These are phyloP conservation scores for Gamsiella multidivaricata DNA, from an alignment of 192 early-diverging fungal genomes.

Conservation along the genomic window DNA sequence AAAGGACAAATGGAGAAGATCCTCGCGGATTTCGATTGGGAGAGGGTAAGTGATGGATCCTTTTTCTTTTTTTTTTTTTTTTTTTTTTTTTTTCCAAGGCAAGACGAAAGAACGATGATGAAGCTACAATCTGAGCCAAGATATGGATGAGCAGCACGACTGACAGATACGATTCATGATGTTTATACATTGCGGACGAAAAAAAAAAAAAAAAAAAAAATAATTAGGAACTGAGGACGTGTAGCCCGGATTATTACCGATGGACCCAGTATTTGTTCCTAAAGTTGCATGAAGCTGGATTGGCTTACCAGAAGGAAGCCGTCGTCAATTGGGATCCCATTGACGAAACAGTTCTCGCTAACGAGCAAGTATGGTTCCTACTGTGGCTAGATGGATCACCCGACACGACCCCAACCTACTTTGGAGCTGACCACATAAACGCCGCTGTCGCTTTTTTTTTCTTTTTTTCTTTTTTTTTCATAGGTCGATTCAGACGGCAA, in stretches of 20 bases:
- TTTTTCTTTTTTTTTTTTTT: no score
- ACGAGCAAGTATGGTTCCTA: constrained; percentile 93
- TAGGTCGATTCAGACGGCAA: constrained; percentile 86
- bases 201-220: neutral
- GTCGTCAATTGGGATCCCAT: constrained; percentile 98
- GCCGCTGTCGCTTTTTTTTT: neutral
- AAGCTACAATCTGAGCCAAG: no score
- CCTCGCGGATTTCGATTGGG: constrained; percentile 91
- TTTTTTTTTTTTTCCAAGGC: no score
- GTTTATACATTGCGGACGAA: neutral
- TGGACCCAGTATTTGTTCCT: constrained; percentile 97
- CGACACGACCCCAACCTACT: no score
- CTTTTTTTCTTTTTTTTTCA: neutral
- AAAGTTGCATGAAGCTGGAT: constrained; percentile 75
- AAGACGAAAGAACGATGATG: neutral
- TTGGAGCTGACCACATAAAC: no score
- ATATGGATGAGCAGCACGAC: no score
- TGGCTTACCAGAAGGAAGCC: constrained; percentile 91
- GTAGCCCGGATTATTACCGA: constrained; percentile 87
- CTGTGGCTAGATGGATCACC: no score
- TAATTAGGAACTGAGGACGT: constrained; percentile 83
- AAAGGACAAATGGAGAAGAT: constrained; percentile 81
- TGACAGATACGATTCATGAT: no score
- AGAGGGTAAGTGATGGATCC: constrained; percentile 60
- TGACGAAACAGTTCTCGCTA: constrained; percentile 94